A percentile compares a stretch with the other conserved stretches of the same genome.
Conservation (phyloP, 805 yeast species). For the Candida pini region DNA sequence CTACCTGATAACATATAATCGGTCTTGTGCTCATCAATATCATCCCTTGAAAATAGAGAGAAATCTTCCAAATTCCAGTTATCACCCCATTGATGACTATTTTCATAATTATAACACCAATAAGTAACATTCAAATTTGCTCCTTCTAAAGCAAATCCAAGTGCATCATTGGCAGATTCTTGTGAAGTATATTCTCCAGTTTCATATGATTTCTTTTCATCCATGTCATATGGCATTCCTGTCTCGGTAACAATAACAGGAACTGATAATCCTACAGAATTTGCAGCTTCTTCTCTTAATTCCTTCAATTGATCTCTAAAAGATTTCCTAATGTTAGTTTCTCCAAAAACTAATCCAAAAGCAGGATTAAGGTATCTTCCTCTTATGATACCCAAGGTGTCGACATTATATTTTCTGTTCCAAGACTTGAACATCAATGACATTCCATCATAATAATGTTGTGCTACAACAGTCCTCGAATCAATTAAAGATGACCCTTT, state of each 20-base stretch:
- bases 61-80: slow-evolving; percentile 92
- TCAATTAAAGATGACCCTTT: slow-evolving; percentile 51
- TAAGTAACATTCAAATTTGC: slow-evolving; percentile 65
- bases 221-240: slow-evolving; percentile 98
- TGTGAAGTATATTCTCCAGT: slow-evolving; percentile 69
- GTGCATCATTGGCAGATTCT: slow-evolving; percentile 77
- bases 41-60: slow-evolving; percentile 76
- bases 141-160: slow-evolving; percentile 73
- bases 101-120: slow-evolving; percentile 78
- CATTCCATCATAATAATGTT: slow-evolving; percentile 94
- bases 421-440: slow-evolving; percentile 88
- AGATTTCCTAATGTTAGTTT: slow-evolving; percentile 66
- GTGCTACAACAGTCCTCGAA: slow-evolving; percentile 63
- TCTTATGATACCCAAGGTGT: slow-evolving; percentile 82
- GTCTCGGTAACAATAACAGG: slow-evolving; percentile 87
- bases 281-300: slow-evolving; percentile 58
- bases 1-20: slow-evolving; percentile 10
- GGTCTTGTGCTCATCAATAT: slow-evolving; percentile 24
- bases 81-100: slow-evolving; percentile 84
- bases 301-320: slow-evolving; percentile 62
- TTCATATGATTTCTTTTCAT: slow-evolving; percentile 62
- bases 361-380: slow-evolving; percentile 69
- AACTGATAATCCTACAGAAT: slow-evolving; percentile 52
- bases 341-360: slow-evolving; percentile 77
- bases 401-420: slow-evolving; percentile 79